phyloP scores from a whole-genome alignment of 306 rosid genomes.

The Datisca glomerata region DNA sequence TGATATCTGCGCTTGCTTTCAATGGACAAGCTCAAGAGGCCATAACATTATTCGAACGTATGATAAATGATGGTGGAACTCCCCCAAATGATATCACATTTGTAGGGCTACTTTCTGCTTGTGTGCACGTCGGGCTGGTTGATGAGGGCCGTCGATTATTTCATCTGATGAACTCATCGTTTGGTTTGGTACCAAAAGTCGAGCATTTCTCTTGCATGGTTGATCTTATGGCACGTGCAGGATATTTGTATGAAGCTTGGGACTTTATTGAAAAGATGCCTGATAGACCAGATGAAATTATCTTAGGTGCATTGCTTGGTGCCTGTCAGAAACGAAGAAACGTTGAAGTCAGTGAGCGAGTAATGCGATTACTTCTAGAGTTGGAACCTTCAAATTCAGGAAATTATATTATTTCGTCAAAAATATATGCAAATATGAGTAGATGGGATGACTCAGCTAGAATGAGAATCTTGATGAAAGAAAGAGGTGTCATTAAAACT shows the following conservation, averaged over 20 bases:
- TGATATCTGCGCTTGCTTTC: conserved; percentile 92
- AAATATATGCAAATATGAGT: conserved; percentile 49
- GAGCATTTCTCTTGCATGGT: conserved; percentile 96
- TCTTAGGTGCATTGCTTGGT: conserved; percentile 74
- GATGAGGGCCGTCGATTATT: conserved; percentile 58
- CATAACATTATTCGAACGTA: conserved; percentile 45
- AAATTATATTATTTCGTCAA: conserved; percentile 75
- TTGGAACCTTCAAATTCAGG: conserved; percentile 88
- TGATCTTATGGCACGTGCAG: conserved; percentile 83
- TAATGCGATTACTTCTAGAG: conserved; percentile 52
- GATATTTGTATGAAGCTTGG: conserved; percentile 76
- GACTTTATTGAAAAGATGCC: conserved; percentile 75
- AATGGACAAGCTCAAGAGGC: conserved; percentile 80
- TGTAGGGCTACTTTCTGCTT: conserved; percentile 84
- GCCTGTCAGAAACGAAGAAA: conserved; percentile 68
- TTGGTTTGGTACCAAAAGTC: conserved; percentile 65
- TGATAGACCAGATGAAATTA: conserved; percentile 70
- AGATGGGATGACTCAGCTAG: conserved; percentile 86
- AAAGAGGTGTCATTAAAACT: conserved; percentile 73
- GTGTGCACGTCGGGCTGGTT: conserved; percentile 80
- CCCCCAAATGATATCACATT: conserved; percentile 77
- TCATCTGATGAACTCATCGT: conserved; percentile 53
- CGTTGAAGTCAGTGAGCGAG: conserved; percentile 50
- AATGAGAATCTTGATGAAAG: conserved; percentile 76
- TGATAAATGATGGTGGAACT: conserved; percentile 51